Percentiles rank a stretch among this genome's conserved stretches.
These are phyloP conservation scores for Whalleya microplaca DNA, from an alignment of 2,329 filamentous ascomycete genomes.

Conservation along the genomic window DNA sequence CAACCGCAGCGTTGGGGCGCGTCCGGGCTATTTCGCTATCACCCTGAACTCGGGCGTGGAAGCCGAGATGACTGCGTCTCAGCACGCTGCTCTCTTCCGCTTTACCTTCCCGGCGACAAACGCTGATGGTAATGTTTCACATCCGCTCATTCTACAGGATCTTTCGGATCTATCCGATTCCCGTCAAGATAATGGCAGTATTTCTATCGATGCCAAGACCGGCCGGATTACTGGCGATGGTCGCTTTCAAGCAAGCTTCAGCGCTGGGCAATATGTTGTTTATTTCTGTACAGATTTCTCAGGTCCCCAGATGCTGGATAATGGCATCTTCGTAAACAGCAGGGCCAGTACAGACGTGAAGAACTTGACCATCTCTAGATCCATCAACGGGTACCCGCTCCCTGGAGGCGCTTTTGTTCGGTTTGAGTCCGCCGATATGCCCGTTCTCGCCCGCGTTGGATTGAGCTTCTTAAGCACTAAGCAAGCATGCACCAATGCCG, in stretches of 20 bases:
- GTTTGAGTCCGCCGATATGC: slow-evolving; percentile 54
- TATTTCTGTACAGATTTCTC: slow-evolving; percentile 72
- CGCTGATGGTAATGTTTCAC: slow-evolving; percentile 39
- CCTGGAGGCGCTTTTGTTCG: slow-evolving; percentile 67
- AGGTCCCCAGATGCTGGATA: slow-evolving; percentile 60
- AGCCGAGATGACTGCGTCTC: slow-evolving; percentile 69
- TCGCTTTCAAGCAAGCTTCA: slow-evolving; percentile 67
- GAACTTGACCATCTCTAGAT: slow-evolving; percentile 50
- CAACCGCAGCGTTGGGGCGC: slow-evolving; percentile 56
- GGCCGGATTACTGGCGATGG: slow-evolving; percentile 68
- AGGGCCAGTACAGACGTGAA: slow-evolving; percentile 54
- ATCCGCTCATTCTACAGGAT: slow-evolving; percentile 69
- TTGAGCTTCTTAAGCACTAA: slow-evolving; percentile 69
- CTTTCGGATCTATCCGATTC: slow-evolving; percentile 66
- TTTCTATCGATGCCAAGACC: slow-evolving; percentile 56
- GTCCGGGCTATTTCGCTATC: slow-evolving; percentile 69
- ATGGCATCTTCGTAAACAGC: slow-evolving; percentile 64
- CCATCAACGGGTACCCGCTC: slow-evolving; percentile 56
- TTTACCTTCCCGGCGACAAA: slow-evolving; percentile 61
- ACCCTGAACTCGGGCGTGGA: slow-evolving; percentile 59
- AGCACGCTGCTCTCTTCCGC: slow-evolving; percentile 67
- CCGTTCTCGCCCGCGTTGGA: slow-evolving; percentile 67
- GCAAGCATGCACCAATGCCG: slow-evolving; percentile 70
- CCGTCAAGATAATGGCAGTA: slow-evolving; percentile 58
- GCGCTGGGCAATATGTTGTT: slow-evolving; percentile 60